Percentiles rank a stretch among this genome's conserved stretches.
Conservation (phyloP, 768 basidiomycete genomes). For the Astraeus odoratus region DNA sequence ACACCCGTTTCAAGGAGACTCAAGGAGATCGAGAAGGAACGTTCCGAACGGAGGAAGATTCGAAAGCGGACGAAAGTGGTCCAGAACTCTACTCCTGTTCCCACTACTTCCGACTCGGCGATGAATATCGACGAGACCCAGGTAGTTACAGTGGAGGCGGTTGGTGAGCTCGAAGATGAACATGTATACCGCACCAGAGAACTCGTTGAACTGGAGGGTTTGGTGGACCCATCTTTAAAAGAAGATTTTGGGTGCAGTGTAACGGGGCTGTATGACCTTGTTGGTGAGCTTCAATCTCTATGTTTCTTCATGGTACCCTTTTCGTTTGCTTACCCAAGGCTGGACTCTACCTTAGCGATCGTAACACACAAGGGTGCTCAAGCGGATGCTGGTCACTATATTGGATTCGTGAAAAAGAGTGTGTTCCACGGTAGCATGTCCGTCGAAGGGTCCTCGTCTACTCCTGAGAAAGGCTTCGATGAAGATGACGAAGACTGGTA, state of each 20-base stretch:
- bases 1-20: conserved; percentile 64
- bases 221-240: conserved; percentile 59
- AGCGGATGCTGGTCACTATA: conserved; percentile 95
- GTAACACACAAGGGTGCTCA: conserved; percentile 96
- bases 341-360: conserved; percentile 50
- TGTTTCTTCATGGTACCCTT: conserved; percentile 3
- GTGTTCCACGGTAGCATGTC: conserved; percentile 42
- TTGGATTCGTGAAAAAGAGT: conserved; percentile 82
- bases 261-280: conserved; percentile 85
- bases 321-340: neutral
- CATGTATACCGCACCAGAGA: conserved; percentile 58
- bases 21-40: conserved; percentile 78
- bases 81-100: conserved; percentile 15
- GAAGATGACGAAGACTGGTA: conserved; percentile 83
- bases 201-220: conserved; percentile 49
- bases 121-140: conserved; percentile 49
- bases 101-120: conserved; percentile 16
- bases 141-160: conserved; percentile 15
- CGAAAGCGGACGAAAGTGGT: conserved; percentile 61
- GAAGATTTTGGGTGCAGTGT: conserved; percentile 67
- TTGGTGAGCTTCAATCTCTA: conserved; percentile 49
- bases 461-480: conserved; percentile 22
- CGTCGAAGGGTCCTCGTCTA: conserved; percentile 1
- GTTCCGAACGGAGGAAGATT: conserved; percentile 75
- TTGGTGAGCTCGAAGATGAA: conserved; percentile 53